These are phyloP conservation scores for Skeletonema menzelii DNA, from an alignment of 108 stramenopile genomes.

Conservation along the genomic window DNA sequence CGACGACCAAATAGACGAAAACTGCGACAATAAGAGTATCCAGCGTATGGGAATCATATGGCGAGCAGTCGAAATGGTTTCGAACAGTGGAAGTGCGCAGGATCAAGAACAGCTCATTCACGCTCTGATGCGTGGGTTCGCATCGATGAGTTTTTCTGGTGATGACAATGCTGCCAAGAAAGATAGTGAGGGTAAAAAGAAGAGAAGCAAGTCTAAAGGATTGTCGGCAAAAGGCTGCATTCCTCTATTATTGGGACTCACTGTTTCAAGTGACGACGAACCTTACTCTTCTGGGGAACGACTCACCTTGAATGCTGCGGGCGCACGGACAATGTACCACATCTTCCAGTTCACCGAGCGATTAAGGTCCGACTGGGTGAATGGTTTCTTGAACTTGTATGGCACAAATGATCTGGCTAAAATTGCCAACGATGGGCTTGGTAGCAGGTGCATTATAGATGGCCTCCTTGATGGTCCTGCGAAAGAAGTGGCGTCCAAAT, in stretches of 20 bases:
- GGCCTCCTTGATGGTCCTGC: slow-evolving; percentile 74
- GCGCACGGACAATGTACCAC: slow-evolving; percentile 68
- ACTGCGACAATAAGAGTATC: neutral
- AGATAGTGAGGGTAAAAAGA: slow-evolving; percentile 40
- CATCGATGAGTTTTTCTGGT: slow-evolving; percentile 9
- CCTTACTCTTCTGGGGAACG: slow-evolving; percentile 27
- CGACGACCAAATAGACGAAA: slow-evolving; percentile 13
- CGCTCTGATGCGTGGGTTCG: slow-evolving; percentile 66
- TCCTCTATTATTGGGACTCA: slow-evolving; percentile 53
- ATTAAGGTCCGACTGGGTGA: slow-evolving; percentile 60
- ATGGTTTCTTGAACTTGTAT: slow-evolving; percentile 52
- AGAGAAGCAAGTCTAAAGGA: slow-evolving; percentile 62
- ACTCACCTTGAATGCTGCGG: slow-evolving; percentile 60
- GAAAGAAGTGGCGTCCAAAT: slow-evolving; percentile 44
- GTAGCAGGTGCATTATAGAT: slow-evolving; percentile 82
- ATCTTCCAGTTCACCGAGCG: slow-evolving; percentile 77
- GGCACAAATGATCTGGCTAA: slow-evolving; percentile 50
- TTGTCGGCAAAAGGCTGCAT: slow-evolving; percentile 65
- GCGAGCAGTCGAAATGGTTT: slow-evolving; percentile 76
- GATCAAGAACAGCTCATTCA: slow-evolving; percentile 69
- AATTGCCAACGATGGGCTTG: slow-evolving; percentile 79
- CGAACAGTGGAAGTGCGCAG: slow-evolving; percentile 54
- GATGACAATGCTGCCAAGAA: neutral
- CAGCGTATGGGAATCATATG: slow-evolving; percentile 70
- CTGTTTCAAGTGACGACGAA: slow-evolving; percentile 17